Base-by-base conservation (phyloP, 1,139 yeast genomes). In the Ashbya aceris region DNA sequence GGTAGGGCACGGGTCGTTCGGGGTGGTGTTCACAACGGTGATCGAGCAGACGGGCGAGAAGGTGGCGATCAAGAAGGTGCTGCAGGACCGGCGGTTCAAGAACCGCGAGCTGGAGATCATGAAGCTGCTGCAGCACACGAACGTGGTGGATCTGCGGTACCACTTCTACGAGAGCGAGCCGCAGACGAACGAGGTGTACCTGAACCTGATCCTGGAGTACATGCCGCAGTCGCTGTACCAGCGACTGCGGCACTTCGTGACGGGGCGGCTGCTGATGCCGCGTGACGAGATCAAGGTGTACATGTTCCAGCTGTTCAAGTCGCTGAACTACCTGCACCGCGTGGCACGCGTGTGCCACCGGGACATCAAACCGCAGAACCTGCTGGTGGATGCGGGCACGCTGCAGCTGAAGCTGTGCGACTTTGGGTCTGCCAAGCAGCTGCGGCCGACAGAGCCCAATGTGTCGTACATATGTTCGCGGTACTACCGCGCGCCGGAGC, bases 1-100 rank as follows among this genome's bases (percentile, higher is more conserved):
- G 72, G 95, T 89, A 40, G 98, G 98, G 12, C 95, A 86, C 64
- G 98, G 98, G 11, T 87, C 97, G 14, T 91, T 91, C 68, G 98
- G 98, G 4, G 91, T 87, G 29, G 98, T 91, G 27, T 87, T 86
- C 61, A 94, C 86, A 56, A 86, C 96, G 8, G 80, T 77, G 47
- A 71, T 91, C 37, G 64, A 77, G 50, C 91, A 94, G 23, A 71
- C 83, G 30, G 79, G 83, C 47, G 85, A 81, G 56, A 66, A 72
- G 30, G 95, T 93, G 23, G 99, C 98, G 44, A 86, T 93, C 62
- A 91, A 91, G 65, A 74, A 95, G 50, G 98, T 91, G 8, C 71
- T 91, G 29, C 98, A 93, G 62, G 99, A 91, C 65, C 84, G 83
- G 61, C 70, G 98, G 42, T 93, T 89, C 73, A 93, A 93, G 67